Evolutionary conservation across 345 rosid genomes (phyloP), one percentile per base, ranked within the genome.

Genomic region (Salix brachista): DNA sequence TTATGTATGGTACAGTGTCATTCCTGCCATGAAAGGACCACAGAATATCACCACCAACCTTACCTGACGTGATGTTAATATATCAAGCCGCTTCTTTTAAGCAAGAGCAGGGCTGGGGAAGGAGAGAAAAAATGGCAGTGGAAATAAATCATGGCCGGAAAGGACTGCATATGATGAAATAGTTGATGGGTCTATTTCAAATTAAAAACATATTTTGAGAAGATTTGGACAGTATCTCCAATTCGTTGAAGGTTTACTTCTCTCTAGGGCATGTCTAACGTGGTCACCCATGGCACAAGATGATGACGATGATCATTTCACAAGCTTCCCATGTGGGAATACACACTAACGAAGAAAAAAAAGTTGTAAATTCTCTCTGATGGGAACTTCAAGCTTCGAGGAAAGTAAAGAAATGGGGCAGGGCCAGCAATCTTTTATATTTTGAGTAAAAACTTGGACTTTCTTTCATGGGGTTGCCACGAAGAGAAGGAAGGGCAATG

Each of bases 391-490:
- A 50, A n/a, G 48, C 44, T 41, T 70, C 68, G 72, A 26, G 64
- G 54, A 62, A 68, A 66, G 64, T 39, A 68, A 60, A 72, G n/a
- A 66, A 30, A 68, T 32, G 61, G 61, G 28, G 64, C 2, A 69
- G 71, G 69, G 30, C 70, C 79, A 44, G 48, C 39, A 83, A 70
- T 48, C 79, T 75, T 73, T 72, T 34, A 34, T 80, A 41, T 69
- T 83, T 80, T 36, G 86, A 81, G 85, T 77, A 86, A 80, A 65
- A 66, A 34, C 77, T 73, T 80, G 85, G 81, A 75, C 83, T 85
- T 85, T 82, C 86, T 82, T 82, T 86, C 83, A 73, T 72, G 80
- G 85, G 78, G 73, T 85, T 87, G 88, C 85, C 89, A 81, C 74
- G 89, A 86, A 85, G 81, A 89, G 80, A 87, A 87, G 90, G 87